phyloP scores from a whole-genome alignment of 2,329 filamentous ascomycete species.

The Trichoderma afroharzianum region DNA sequence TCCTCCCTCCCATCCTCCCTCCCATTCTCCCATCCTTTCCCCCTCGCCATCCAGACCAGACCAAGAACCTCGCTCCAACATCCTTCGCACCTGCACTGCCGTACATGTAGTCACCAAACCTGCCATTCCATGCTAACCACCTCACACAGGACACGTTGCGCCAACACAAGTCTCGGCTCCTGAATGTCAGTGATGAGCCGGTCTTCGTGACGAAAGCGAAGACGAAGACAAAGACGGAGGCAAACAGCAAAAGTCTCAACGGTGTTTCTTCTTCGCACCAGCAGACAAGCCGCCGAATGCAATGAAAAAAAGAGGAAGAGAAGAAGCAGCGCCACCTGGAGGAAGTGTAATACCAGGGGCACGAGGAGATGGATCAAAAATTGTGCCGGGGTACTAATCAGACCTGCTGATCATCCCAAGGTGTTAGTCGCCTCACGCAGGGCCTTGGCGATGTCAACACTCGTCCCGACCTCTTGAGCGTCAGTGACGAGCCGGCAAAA shows the following conservation, averaged over 20 bases:
- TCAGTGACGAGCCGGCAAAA: not conserved
- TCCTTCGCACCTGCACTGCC: not conserved
- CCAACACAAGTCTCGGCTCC: not conserved
- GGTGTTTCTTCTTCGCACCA: not conserved
- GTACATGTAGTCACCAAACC: not conserved
- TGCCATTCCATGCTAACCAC: not conserved
- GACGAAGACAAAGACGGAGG: not conserved
- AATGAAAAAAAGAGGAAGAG: not conserved
- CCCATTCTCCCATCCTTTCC: not conserved
- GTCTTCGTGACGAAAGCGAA: not conserved
- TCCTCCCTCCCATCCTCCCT: not conserved
- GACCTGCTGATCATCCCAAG: not conserved
- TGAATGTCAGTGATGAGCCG: not conserved
- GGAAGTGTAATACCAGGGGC: slow-evolving; percentile 1
- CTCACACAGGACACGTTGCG: not conserved
- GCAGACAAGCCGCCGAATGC: not conserved
- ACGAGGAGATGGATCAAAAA: not conserved
- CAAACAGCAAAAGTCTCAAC: not conserved
- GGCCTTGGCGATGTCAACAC: slow-evolving; percentile 4
- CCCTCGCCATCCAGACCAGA: not conserved
- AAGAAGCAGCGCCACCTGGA: not conserved
- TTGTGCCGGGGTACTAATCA: not conserved
- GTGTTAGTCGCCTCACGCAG: slow-evolving; percentile 10
- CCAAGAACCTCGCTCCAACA: not conserved
- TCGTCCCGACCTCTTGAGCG: not conserved